Conservation (phyloP, 257 asterid genomes). For the Linaria vulgaris region DNA sequence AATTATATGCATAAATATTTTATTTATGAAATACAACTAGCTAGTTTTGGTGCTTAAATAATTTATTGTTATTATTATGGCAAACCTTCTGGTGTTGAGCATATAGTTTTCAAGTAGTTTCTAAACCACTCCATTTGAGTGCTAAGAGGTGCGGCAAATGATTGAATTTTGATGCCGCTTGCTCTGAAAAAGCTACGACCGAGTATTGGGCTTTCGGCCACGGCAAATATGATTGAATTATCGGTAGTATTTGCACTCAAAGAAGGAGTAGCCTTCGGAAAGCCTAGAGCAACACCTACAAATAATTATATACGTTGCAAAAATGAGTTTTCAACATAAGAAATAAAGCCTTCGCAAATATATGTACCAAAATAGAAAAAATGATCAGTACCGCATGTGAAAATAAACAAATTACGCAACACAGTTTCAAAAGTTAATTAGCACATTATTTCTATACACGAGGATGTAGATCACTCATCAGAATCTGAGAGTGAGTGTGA, state of each 20-base stretch:
- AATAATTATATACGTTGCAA: background rate
- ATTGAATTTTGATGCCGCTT: conserved; percentile 20
- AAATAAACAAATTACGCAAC: too few relatives aligned
- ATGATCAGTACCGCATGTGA: too few relatives aligned
- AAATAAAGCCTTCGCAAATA: too few relatives aligned
- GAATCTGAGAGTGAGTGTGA: too few relatives aligned
- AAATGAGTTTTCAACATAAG: too few relatives aligned
- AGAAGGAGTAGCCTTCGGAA: conserved; percentile 25
- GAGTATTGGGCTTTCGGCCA: conserved; percentile 29
- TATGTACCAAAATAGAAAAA: too few relatives aligned
- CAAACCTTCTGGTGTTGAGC: conserved; percentile 23
- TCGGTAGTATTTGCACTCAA: conserved; percentile 9
- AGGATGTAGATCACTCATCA: too few relatives aligned
- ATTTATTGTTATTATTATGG: background rate
- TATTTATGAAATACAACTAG: too few relatives aligned
- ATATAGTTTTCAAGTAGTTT: conserved; percentile 12
- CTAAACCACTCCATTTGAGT: conserved; percentile 33
- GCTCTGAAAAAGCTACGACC: conserved; percentile 13
- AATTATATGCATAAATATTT: background rate
- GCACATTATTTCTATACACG: too few relatives aligned
- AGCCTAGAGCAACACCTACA: conserved; percentile 26
- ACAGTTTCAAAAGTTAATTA: too few relatives aligned
- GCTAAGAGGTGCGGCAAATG: conserved; percentile 21
- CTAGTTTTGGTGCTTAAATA: background rate
- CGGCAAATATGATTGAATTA: conserved; percentile 29